Conservation (phyloP, 345 rosid genomes). For the Eutrema japonicum region DNA sequence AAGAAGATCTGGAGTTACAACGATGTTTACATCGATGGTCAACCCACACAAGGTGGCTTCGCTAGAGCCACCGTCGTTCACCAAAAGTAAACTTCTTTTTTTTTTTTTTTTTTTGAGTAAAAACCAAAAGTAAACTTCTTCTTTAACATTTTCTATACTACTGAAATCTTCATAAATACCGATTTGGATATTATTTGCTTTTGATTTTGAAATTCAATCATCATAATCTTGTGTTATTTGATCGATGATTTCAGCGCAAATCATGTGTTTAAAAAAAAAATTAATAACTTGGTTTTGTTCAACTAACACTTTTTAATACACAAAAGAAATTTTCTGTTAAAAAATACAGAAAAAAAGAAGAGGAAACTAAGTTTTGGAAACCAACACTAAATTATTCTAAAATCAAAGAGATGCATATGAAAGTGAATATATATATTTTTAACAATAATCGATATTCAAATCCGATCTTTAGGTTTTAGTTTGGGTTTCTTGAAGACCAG, state of each 20-base stretch:
- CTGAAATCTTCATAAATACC: too few relatives aligned
- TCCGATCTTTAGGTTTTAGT: slow-evolving; percentile 18
- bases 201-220: neutral
- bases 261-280: neutral
- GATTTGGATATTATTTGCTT: neutral
- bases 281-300: neutral
- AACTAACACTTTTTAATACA: slow-evolving; percentile 22
- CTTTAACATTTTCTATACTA: neutral
- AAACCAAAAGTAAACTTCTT: slow-evolving; percentile 58
- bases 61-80: slow-evolving; percentile 56
- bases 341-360: neutral
- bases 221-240: neutral
- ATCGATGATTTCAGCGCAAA: neutral
- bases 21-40: slow-evolving; percentile 57
- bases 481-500: slow-evolving; percentile 20
- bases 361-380: neutral
- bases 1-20: slow-evolving; percentile 65
- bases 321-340: neutral
- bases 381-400: neutral
- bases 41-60: slow-evolving; percentile 63
- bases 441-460: neutral
- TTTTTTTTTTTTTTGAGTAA: too few relatives aligned
- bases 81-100: slow-evolving; percentile 57
- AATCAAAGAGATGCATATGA: neutral
- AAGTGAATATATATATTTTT: neutral